Evolutionary conservation across 331 rosid species (phyloP), one percentile per base, ranked within the genome.

Genomic region (Malus hybrid): DNA sequence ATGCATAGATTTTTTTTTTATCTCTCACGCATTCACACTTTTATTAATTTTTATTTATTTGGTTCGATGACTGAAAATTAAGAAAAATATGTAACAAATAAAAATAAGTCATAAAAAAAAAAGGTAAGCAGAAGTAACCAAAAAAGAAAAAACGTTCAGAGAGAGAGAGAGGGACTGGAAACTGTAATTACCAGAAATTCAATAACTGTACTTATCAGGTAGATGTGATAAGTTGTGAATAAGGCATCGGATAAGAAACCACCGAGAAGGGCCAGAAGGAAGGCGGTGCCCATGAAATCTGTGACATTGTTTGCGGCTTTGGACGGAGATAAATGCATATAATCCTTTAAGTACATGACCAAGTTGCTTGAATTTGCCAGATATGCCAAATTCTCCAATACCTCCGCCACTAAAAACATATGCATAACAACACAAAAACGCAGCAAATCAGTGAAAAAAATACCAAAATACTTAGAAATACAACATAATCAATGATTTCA

Each of bases 331-430:
- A 95, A 89, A 78, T 95, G 90, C 99, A 95, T 92, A 80, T 83
- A 85, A 8, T 85, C 16, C 1, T 70, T 64, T 32, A 95, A 70
- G 70, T 95, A 95, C 65, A 82, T 15, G 29, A 95, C 99, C 93
- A 95, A 81, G 27, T 92, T 95, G 93, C 97, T 95, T 8, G 99
- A 97, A 90, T 95, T 95, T 56, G 98, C 96, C 67, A 95, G 73
- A 73, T 18, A 95, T 27, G 99, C 99, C 65, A 95, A 83, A 80
- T 92, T 95, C 86, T 95, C 99, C 89, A 92, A 70, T 67, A 89
- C 64, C 86, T 95, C 99, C 82, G 78, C 98, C 84, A 79, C 99
- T 93, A 52, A 83, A 82, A 28, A 15, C 39, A 73, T 54, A 54
- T 54, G 59, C 2, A 54, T 19, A 73, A 34, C 50, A 14, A 65